Evolutionary conservation across 1,139 yeast species (phyloP).

Genomic region (Pichia sp.): DNA sequence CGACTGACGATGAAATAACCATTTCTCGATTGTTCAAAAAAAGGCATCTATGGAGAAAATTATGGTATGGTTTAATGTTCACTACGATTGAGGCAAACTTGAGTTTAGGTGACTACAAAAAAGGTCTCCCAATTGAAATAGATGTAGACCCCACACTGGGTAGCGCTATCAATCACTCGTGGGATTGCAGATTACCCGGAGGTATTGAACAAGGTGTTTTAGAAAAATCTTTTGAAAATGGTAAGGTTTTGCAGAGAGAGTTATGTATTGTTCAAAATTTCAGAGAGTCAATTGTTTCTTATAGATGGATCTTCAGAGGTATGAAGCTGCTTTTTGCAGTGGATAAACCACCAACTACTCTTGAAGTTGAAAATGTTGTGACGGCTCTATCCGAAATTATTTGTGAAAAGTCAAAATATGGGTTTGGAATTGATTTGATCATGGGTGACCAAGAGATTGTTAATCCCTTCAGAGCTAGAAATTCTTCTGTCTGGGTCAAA

Average conservation of each 20-base stretch:
- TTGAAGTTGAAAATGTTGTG: constrained; percentile 31
- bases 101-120: constrained; percentile 33
- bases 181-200: constrained; percentile 36
- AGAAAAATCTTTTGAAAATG: constrained; percentile 30
- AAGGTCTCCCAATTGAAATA: constrained; percentile 33
- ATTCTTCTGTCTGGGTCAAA: constrained; percentile 20
- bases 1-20: constrained; percentile 28
- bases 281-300: constrained; percentile 35
- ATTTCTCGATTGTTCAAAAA: constrained; percentile 31
- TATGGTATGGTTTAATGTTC: constrained; percentile 33
- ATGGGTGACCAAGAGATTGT: constrained; percentile 22
- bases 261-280: constrained; percentile 35
- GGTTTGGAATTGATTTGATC: constrained; percentile 26
- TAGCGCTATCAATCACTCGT: constrained; percentile 26
- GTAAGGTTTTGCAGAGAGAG: constrained; percentile 33
- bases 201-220: constrained; percentile 34
- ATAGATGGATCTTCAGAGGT: constrained; percentile 33
- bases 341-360: constrained; percentile 34
- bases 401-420: constrained; percentile 33
- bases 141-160: constrained; percentile 33
- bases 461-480: constrained; percentile 17
- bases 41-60: constrained; percentile 35
- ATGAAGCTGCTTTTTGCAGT: constrained; percentile 35
- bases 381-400: constrained; percentile 28
- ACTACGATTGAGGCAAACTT: constrained; percentile 32